Conservation (phyloP, 2,329 filamentous ascomycete genomes). For the Coniochaeta pulveracea region DNA sequence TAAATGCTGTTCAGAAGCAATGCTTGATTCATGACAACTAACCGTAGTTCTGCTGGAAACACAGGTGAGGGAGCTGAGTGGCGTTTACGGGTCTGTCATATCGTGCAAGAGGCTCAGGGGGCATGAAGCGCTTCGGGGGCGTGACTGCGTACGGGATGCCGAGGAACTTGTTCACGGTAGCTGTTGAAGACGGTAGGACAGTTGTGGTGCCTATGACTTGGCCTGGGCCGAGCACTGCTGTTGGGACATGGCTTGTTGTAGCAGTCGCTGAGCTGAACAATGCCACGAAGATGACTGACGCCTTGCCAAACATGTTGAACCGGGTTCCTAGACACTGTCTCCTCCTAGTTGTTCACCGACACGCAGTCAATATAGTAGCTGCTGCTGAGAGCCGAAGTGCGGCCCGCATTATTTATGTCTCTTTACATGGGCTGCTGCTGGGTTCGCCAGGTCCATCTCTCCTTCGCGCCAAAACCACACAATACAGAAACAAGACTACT, state of each 20-base stretch:
- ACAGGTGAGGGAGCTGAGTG: neutral
- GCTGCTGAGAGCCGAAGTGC: neutral
- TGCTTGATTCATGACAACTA: neutral
- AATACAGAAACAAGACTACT: neutral
- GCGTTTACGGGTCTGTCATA: neutral
- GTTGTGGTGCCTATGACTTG: neutral
- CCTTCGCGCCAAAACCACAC: too few relatives aligned
- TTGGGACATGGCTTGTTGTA: slow-evolving; percentile 3
- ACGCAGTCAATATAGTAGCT: neutral
- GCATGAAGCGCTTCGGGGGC: slow-evolving; percentile 1
- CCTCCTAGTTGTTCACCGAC: neutral
- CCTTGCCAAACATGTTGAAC: neutral
- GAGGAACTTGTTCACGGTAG: slow-evolving; percentile 3
- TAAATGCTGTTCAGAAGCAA: neutral
- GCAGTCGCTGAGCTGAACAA: neutral
- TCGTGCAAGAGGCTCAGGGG: neutral
- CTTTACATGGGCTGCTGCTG: neutral
- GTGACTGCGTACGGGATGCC: slow-evolving; percentile 2
- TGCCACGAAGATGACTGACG: neutral
- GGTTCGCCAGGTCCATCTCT: too few relatives aligned
- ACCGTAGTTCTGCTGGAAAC: slow-evolving; percentile 2
- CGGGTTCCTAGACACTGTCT: neutral
- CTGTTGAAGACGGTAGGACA: neutral
- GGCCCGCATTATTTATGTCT: neutral
- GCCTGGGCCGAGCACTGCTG: slow-evolving; percentile 1